phyloP scores from a whole-genome alignment of 495 filamentous ascomycete genomes.

The Lasiosphaeria miniovina region DNA sequence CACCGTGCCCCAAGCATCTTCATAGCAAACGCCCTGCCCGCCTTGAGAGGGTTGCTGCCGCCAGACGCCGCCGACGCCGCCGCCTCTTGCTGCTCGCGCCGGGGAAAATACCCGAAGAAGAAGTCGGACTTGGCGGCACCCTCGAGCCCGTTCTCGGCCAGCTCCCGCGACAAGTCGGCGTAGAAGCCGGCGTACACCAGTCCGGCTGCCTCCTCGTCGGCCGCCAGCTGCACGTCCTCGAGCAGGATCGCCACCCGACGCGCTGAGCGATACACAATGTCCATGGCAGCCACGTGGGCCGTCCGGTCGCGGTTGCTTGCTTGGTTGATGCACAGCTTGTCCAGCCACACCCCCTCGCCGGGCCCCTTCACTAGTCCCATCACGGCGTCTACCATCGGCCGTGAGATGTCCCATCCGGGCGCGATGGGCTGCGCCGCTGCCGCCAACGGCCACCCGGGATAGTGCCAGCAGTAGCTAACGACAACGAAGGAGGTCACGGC shows the following conservation, averaged over 20 bases:
- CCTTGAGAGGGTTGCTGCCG: neutral
- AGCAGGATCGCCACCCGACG: constrained; percentile 21
- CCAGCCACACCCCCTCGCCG: constrained; percentile 28
- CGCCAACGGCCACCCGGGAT: constrained; percentile 14
- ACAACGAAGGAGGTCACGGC: constrained; percentile 16
- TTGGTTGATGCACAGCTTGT: constrained; percentile 37
- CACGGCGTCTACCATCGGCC: constrained; percentile 26
- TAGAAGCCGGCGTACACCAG: constrained; percentile 17
- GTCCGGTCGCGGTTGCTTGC: constrained; percentile 22
- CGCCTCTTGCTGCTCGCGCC: neutral
- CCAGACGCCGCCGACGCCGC: neutral
- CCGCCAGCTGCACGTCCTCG: constrained; percentile 22
- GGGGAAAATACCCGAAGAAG: constrained; percentile 14
- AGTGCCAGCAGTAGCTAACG: constrained; percentile 32
- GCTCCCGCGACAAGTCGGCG: neutral
- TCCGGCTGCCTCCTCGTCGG: constrained; percentile 18
- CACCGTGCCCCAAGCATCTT: constrained; percentile 23
- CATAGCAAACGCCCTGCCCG: constrained; percentile 10
- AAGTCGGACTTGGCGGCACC: constrained; percentile 13
- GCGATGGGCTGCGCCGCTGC: constrained; percentile 9
- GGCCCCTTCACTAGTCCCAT: constrained; percentile 5
- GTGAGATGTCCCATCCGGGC: constrained; percentile 21
- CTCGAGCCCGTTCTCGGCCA: constrained; percentile 7
- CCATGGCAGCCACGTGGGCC: constrained; percentile 28
- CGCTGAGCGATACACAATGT: constrained; percentile 26